Evolutionary conservation across 2,329 filamentous ascomycete genomes (phyloP).

Genomic region (Sclerotinia minor): DNA sequence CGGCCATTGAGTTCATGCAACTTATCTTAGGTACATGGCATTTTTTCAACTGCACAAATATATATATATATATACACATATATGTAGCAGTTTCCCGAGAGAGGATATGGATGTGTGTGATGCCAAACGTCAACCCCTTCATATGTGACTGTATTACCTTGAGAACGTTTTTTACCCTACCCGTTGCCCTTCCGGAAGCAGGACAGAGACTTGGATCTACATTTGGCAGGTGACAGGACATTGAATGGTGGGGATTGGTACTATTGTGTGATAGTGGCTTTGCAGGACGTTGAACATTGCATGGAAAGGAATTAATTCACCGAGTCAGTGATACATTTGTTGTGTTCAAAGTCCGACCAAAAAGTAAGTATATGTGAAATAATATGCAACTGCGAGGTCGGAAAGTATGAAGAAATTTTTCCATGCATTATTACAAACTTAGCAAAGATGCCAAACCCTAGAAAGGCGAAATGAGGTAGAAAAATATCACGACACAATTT

Average conservation of each 20-base stretch:
- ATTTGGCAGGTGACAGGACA: slow-evolving; percentile 8
- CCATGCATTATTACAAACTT: neutral
- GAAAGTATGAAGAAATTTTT: slow-evolving; percentile 5
- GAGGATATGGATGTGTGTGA: slow-evolving; percentile 4
- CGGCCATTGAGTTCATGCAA: slow-evolving; percentile 25
- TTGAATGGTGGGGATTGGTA: slow-evolving; percentile 3
- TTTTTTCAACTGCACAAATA: neutral
- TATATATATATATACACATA: neutral
- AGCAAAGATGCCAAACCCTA: neutral
- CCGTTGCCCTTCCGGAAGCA: slow-evolving; percentile 4
- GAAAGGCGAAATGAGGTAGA: neutral
- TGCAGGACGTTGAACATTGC: slow-evolving; percentile 15
- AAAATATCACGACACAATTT: slow-evolving; percentile 2
- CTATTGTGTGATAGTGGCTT: slow-evolving; percentile 20
- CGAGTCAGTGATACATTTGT: slow-evolving; percentile 15
- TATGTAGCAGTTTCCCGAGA: neutral
- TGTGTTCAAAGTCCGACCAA: slow-evolving; percentile 7
- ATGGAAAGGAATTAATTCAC: slow-evolving; percentile 16
- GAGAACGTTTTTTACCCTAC: neutral
- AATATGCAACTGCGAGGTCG: slow-evolving; percentile 11
- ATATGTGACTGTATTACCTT: neutral
- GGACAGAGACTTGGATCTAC: slow-evolving; percentile 7
- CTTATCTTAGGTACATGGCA: slow-evolving; percentile 17
- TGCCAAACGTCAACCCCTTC: neutral
- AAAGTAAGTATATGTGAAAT: neutral